A percentile compares a stretch with the other conserved stretches of the same genome.
Conservation (phyloP, 1,284 basidiomycete genomes). For the Pascua sp. region DNA sequence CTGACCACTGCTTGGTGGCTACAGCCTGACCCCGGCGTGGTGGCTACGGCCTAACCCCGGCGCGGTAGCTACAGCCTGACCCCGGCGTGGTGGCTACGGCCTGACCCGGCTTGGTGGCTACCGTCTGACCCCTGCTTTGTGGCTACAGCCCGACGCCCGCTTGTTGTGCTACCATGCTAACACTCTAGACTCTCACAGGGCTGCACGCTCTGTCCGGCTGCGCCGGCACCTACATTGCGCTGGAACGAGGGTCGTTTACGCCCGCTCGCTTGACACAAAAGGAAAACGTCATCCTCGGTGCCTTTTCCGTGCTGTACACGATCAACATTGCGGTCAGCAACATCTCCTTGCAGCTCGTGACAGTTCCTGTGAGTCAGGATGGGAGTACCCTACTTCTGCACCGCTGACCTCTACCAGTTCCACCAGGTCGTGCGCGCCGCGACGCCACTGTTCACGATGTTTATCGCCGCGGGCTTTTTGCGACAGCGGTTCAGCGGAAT, state of each 20-base stretch:
- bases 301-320: conserved; percentile 83
- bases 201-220: conserved; percentile 78
- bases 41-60: no score
- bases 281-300: conserved; percentile 64
- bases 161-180: neutral
- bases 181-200: conserved; percentile 66
- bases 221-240: conserved; percentile 69
- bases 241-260: conserved; percentile 60
- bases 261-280: conserved; percentile 58
- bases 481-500: conserved; percentile 47
- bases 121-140: no score
- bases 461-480: conserved; percentile 60
- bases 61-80: no score
- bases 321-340: conserved; percentile 92
- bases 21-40: no score
- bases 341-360: conserved; percentile 77
- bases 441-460: conserved; percentile 82
- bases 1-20: no score
- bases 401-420: conserved; percentile 58
- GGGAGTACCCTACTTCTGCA: neutral
- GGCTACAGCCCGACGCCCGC: no score
- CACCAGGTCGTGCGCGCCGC: conserved; percentile 93
- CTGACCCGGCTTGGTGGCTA: no score
- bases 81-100: no score
- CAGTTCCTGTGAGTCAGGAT: conserved; percentile 69